Conservation (phyloP, 2,329 filamentous ascomycete species). For the Fusarium irregulare region DNA sequence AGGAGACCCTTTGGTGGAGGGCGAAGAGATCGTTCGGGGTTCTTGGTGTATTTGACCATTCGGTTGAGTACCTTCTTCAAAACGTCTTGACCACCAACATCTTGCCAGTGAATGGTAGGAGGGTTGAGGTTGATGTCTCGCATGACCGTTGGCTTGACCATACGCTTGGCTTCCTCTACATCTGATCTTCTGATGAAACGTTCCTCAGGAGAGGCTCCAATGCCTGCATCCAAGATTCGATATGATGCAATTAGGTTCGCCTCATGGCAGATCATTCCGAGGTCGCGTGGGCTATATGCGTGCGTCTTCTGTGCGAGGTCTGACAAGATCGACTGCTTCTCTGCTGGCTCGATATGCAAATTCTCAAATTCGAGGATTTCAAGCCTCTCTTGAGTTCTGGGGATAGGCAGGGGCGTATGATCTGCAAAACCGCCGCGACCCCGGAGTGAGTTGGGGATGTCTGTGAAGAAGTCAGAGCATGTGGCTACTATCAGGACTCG, state of each 20-base stretch:
- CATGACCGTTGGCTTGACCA: conserved; percentile 85
- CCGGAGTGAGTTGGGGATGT: conserved; percentile 77
- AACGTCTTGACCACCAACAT: conserved; percentile 85
- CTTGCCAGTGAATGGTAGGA: conserved; percentile 84
- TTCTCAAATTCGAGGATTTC: conserved; percentile 77
- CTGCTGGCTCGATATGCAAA: conserved; percentile 59
- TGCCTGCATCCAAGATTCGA: conserved; percentile 41
- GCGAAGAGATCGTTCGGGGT: conserved; percentile 54
- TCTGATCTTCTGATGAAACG: conserved; percentile 59
- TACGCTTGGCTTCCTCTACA: conserved; percentile 72
- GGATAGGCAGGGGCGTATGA: conserved; percentile 81
- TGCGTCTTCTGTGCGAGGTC: conserved; percentile 81
- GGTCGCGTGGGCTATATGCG: conserved; percentile 84
- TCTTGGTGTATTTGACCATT: conserved; percentile 58
- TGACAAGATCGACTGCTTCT: conserved; percentile 64
- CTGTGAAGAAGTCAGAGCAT: conserved; percentile 75
- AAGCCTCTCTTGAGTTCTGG: conserved; percentile 75
- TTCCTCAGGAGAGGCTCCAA: conserved; percentile 27
- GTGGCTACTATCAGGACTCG: conserved; percentile 80
- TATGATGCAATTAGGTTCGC: conserved; percentile 43
- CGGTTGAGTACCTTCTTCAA: conserved; percentile 73
- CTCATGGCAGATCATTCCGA: conserved; percentile 69
- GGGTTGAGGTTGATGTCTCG: conserved; percentile 90
- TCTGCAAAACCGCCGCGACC: conserved; percentile 71
- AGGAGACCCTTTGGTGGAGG: conserved; percentile 83